phyloP scores from a whole-genome alignment of 768 basidiomycete genomes.

The Gyrodon lividus region DNA sequence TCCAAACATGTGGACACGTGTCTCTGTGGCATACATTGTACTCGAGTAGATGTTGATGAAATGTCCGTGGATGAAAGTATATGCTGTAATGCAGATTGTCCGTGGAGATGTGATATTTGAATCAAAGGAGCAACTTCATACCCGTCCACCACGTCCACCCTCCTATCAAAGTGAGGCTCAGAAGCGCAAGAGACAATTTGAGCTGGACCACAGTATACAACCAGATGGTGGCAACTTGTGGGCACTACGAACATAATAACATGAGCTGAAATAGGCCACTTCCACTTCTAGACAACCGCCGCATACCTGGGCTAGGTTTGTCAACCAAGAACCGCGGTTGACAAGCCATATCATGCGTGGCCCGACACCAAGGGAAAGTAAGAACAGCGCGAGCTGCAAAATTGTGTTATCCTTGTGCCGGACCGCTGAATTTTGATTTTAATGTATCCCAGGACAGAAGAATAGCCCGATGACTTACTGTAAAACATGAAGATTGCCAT shows the following conservation, averaged over 20 bases:
- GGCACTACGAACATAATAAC: constrained; percentile 46
- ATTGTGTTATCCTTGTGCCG: constrained; percentile 57
- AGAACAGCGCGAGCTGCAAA: constrained; percentile 58
- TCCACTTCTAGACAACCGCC: not conserved
- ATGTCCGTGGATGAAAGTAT: not conserved
- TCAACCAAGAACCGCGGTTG: constrained; percentile 66
- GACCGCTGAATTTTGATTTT: constrained; percentile 38
- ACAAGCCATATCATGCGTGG: constrained; percentile 69
- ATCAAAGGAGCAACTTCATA: constrained; percentile 44
- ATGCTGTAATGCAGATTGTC: not conserved
- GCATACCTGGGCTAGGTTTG: constrained; percentile 72
- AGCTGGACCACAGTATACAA: constrained; percentile 72
- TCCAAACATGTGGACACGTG: not conserved
- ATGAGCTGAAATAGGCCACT: not conserved
- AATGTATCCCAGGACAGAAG: not conserved
- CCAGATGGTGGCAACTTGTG: constrained; percentile 79
- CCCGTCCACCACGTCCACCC: constrained; percentile 63
- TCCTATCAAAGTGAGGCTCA: constrained; percentile 53
- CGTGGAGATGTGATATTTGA: not conserved
- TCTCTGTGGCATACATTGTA: constrained; percentile 13
- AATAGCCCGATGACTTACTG: constrained; percentile 16
- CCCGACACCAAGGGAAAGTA: constrained; percentile 56
- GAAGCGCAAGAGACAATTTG: constrained; percentile 57
- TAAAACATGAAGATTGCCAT: constrained; percentile 61
- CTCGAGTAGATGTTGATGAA: not conserved